These are phyloP conservation scores for Artemisia argyi DNA, from an alignment of 129 eudicot species.

Conservation along the genomic window DNA sequence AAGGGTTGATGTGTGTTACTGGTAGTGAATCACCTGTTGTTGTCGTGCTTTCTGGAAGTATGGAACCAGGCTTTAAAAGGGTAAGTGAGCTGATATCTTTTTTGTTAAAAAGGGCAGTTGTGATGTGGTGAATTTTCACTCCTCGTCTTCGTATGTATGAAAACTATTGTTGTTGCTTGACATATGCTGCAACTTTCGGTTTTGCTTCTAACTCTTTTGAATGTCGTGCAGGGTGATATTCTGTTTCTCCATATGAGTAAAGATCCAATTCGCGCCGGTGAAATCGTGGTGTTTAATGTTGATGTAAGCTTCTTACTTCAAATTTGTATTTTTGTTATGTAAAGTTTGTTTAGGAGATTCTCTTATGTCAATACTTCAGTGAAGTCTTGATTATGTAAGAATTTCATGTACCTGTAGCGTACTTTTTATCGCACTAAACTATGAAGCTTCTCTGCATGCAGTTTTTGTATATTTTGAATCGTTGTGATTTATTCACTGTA, in stretches of 20 bases:
- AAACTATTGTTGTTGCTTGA: no score
- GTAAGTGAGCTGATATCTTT: constrained; percentile 38
- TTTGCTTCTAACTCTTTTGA: constrained; percentile 14
- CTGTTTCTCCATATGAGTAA: constrained; percentile 86
- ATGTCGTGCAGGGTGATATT: constrained; percentile 88
- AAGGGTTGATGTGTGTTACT: constrained; percentile 83
- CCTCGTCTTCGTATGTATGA: no score
- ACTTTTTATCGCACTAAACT: background rate
- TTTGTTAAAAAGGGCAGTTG: constrained; percentile 16
- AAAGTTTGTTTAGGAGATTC: background rate
- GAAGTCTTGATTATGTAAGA: constrained; percentile 11
- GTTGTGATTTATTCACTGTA: background rate
- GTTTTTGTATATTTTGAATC: no score
- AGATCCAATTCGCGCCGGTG: constrained; percentile 96
- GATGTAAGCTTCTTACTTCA: constrained; percentile 54
- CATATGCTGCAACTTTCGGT: background rate
- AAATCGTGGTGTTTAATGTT: constrained; percentile 91
- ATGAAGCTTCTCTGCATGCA: no score
- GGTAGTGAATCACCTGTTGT: constrained; percentile 99
- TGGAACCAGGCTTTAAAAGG: constrained; percentile 99
- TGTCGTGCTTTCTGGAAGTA: constrained; percentile 98
- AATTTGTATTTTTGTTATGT: constrained; percentile 5
- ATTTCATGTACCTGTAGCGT: background rate
- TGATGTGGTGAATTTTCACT: background rate
- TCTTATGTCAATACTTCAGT: no score